Evolutionary conservation across 2,329 filamentous ascomycete genomes (phyloP).

Genomic region (Neoarthrinium moseri): DNA sequence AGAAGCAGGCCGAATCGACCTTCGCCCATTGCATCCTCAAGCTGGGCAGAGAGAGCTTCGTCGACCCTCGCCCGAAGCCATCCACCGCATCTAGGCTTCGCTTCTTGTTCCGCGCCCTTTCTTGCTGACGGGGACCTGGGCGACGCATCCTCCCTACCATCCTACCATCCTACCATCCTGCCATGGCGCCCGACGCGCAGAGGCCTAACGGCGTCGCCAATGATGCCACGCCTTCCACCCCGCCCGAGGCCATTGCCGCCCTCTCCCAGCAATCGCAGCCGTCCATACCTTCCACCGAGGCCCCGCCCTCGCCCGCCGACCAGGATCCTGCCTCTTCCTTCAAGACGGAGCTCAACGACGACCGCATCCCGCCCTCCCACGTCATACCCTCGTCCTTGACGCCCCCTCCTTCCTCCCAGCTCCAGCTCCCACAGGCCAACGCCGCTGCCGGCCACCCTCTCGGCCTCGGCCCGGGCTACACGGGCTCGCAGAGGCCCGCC

Average conservation of each 20-base stretch:
- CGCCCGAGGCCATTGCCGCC: conserved; percentile 25
- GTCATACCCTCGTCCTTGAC: conserved; percentile 59
- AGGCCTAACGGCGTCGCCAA: conserved; percentile 16
- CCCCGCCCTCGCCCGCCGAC: conserved; percentile 52
- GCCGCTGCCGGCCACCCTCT: conserved; percentile 24
- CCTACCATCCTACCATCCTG: background rate
- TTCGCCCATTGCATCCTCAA: no score
- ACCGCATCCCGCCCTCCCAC: conserved; percentile 35
- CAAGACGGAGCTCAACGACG: conserved; percentile 49
- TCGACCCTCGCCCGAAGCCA: background rate
- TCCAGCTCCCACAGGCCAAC: conserved; percentile 39
- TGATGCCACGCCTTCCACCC: conserved; percentile 29
- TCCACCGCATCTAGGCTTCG: background rate
- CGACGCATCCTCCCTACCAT: background rate
- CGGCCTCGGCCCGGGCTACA: no score
- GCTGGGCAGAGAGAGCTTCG: no score
- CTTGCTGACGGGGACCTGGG: background rate
- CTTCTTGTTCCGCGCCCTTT: no score
- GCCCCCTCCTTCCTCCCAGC: conserved; percentile 55
- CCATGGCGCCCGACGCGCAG: conserved; percentile 8
- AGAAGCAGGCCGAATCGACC: no score
- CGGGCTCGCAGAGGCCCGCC: conserved; percentile 43
- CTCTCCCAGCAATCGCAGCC: conserved; percentile 54
- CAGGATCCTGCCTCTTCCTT: conserved; percentile 48
- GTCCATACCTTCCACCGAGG: conserved; percentile 58